Conservation (phyloP, 2,329 filamentous ascomycete species). For the Cladorrhinum sp. region DNA sequence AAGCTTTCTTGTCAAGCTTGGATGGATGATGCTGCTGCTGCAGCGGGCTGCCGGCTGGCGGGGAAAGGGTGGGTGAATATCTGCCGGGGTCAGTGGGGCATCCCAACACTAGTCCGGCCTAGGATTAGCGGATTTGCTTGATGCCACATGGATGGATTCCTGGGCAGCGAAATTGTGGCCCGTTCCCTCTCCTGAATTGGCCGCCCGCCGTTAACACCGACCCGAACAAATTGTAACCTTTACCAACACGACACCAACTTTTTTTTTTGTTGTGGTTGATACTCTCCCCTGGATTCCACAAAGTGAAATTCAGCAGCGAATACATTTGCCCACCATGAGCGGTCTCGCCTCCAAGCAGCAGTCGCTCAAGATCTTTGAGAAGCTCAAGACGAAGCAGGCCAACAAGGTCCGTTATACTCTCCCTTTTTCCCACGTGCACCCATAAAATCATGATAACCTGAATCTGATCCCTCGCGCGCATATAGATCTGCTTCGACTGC, state of each 20-base stretch:
- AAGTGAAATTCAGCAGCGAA: neutral
- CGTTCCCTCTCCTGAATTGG: slow-evolving; percentile 35
- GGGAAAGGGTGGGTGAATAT: neutral
- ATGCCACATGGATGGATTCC: slow-evolving; percentile 31
- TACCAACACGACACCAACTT: neutral
- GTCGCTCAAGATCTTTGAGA: slow-evolving; percentile 97
- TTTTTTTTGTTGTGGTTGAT: too few relatives aligned
- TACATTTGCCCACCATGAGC: slow-evolving; percentile 50
- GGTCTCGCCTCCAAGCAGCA: slow-evolving; percentile 82
- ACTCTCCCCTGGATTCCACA: too few relatives aligned
- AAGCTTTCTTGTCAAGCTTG: neutral
- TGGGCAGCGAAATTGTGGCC: slow-evolving; percentile 32
- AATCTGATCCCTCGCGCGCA: slow-evolving; percentile 9
- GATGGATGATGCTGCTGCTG: neutral
- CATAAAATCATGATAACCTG: slow-evolving; percentile 23
- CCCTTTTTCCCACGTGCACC: slow-evolving; percentile 13
- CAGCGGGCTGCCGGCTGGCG: slow-evolving; percentile 13
- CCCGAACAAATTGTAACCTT: neutral
- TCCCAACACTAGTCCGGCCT: slow-evolving; percentile 26
- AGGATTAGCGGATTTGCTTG: slow-evolving; percentile 36
- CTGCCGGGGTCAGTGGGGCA: slow-evolving; percentile 21
- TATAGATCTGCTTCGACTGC: slow-evolving; percentile 95
- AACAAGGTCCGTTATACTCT: slow-evolving; percentile 68
- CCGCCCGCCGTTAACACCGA: neutral
- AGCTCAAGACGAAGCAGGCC: slow-evolving; percentile 87